Conservation (phyloP, 2,329 filamentous ascomycete species). For the Colletotrichum tropicicola region DNA sequence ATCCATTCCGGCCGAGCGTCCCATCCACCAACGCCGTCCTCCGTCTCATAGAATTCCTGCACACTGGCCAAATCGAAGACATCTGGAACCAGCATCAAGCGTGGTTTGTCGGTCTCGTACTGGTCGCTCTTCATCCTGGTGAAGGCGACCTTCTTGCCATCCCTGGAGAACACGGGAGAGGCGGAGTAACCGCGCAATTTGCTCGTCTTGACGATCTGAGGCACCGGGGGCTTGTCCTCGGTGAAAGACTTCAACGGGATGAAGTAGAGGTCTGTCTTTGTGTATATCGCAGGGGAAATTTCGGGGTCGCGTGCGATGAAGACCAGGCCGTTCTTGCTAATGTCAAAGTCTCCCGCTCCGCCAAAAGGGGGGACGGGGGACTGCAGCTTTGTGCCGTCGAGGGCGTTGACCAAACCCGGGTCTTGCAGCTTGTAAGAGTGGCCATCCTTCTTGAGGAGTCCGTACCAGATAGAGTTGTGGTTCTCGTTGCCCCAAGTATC, state of each 20-base stretch:
- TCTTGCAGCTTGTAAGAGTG: conserved; percentile 51
- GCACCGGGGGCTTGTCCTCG: conserved; percentile 57
- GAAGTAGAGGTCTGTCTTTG: conserved; percentile 84
- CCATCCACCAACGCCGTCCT: conserved; percentile 71
- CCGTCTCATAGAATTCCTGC: conserved; percentile 68
- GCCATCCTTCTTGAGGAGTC: conserved; percentile 60
- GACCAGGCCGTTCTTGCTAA: conserved; percentile 70
- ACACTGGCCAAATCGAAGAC: conserved; percentile 65
- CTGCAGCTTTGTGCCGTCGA: conserved; percentile 67
- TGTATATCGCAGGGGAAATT: conserved; percentile 76
- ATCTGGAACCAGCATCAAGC: conserved; percentile 71
- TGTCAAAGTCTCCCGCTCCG: conserved; percentile 82
- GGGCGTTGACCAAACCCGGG: conserved; percentile 67
- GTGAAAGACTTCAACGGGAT: conserved; percentile 71
- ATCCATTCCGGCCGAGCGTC: conserved; percentile 66
- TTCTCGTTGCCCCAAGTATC: conserved; percentile 78
- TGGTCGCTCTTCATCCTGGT: conserved; percentile 78
- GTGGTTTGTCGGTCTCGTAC: conserved; percentile 84
- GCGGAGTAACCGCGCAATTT: conserved; percentile 71
- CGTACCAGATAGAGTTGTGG: conserved; percentile 78
- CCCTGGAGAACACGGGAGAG: conserved; percentile 77
- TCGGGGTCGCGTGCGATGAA: conserved; percentile 81
- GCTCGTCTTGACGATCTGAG: conserved; percentile 64
- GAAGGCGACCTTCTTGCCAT: conserved; percentile 78
- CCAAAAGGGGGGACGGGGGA: conserved; percentile 83